Conservation (phyloP, 1,284 basidiomycete species). For the Coniophora puteana region DNA sequence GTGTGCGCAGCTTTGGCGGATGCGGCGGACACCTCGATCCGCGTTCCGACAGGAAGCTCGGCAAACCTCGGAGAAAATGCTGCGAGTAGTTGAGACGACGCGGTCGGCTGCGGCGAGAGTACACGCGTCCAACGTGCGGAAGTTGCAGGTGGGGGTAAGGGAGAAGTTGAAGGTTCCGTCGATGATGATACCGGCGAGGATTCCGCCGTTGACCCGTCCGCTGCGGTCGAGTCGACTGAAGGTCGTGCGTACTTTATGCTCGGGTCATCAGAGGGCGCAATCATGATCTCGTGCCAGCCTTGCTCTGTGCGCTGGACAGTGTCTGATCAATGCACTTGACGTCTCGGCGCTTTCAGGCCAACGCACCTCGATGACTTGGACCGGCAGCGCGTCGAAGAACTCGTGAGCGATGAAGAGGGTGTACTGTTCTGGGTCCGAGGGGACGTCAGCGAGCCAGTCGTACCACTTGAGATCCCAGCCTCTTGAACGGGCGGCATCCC, state of each 20-base stretch:
- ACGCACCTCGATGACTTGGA: slow-evolving; percentile 84
- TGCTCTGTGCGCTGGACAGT: slow-evolving; percentile 62
- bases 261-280: slow-evolving; percentile 44
- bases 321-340: slow-evolving; percentile 1
- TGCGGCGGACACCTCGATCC: slow-evolving; percentile 77
- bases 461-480: slow-evolving; percentile 65
- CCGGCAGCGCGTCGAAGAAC: slow-evolving; percentile 96
- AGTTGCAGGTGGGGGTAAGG: neutral
- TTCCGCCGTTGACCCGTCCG: no score
- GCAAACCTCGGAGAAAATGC: slow-evolving; percentile 70
- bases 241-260: slow-evolving; percentile 23
- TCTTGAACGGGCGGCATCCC: slow-evolving; percentile 19
- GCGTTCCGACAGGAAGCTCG: slow-evolving; percentile 59
- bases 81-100: slow-evolving; percentile 65
- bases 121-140: slow-evolving; percentile 58
- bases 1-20: slow-evolving; percentile 65
- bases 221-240: no score
- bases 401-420: slow-evolving; percentile 95
- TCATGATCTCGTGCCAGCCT: slow-evolving; percentile 87
- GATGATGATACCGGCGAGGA: slow-evolving; percentile 2
- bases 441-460: slow-evolving; percentile 68
- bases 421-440: slow-evolving; percentile 52
- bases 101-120: slow-evolving; percentile 61
- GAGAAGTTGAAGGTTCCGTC: slow-evolving; percentile 6
- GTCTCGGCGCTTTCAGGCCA: neutral